Evolutionary conservation across 106 monocot species (phyloP), one percentile per base, ranked within the genome.

Genomic region (Phalaenopsis equestris): DNA sequence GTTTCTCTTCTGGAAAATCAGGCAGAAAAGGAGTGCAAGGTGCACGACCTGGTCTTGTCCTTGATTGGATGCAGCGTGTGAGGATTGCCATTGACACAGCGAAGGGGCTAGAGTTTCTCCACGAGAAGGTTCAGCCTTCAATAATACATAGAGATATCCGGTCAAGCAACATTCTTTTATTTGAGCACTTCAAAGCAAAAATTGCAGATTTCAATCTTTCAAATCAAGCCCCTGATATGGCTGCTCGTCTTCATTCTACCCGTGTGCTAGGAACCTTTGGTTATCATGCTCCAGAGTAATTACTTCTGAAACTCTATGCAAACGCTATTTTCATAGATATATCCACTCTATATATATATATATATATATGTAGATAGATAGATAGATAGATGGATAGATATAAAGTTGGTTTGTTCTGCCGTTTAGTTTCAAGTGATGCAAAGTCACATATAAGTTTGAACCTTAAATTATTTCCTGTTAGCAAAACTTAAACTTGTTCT

Each of bases 241-340:
- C 96, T 67, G 93, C 96, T 73, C 89, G 96, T 47, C 91, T 93
- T 81, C 96, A 96, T 91, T 96, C 93, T n/a, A 96, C 96, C 64
- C 91, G 93, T 85, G 91, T 96, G 14, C 80, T 96, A n/a, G 96
- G 96, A 78, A 96, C 91, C 43, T 96, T 96, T 41, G 96, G 96
- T 58, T 96, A 96, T 80, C 93, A 96, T 87, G 93, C 96, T 74
- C 93, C 96, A 70, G 96, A 96, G 92, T 92, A 90, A 86, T 76
- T 72, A 72, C 41, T 72, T 72, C 3, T 67, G 67, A 67, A 30
- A 67, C 67, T 67, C 7, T 23, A n/a, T 67, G n/a, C 56, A 56
- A 56, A 45, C 6, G 3, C 30, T 30, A 30, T 30, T 30, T 30
- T 30, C 30, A 30, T 30, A 30, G 30, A 30, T 30, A 30, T 30